Evolutionary conservation across 2,329 filamentous ascomycete genomes (phyloP), one percentile per base, ranked within the genome.

Genomic region (Aspergillus brasiliensis): DNA sequence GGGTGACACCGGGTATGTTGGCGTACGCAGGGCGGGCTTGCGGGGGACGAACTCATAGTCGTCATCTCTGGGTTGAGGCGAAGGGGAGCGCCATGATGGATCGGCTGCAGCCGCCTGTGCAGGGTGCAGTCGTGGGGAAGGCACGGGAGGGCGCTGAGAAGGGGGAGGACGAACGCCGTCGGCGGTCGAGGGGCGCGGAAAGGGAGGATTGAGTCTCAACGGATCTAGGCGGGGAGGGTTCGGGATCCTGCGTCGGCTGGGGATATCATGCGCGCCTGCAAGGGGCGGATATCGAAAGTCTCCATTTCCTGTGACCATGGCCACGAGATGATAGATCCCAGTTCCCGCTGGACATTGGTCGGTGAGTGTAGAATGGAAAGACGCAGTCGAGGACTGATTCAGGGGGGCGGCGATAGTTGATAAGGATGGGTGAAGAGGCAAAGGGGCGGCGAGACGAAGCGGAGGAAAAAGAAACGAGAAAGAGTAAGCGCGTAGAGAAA

Each of bases 231-330:
- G 73, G 28, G 65, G 68, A 51, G 69, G 71, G 52, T 70, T 68
- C 55, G 69, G 69, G 27, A 65, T 61, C 61, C 68, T 71, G 62
- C 69, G 71, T 56, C 70, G 71, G 62, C 65, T 68, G 60, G 68
- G 63, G 56, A 69, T 65, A 62, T 71, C 70, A 60, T 71, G 69
- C 61, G 72, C 69, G 69, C 64, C 71, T 63, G 65, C 59, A 61
- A 67, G 67, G 63, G 70, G 69, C 64, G 70, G 70, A 66, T 71
- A 73, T 66, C 69, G 73, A 71, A 67, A 63, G 61, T 68, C 70
- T 69, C 71, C 74, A 75, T 73, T 73, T 72, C 73, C 74, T 74
- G 75, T 77, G 76, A 77, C 75, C 76, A 78, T 78, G 73, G 76
- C 75, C 76, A 78, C 76, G 68, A 69, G 60, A 28, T 54, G 60